Evolutionary conservation across 805 yeast genomes (phyloP).

Genomic region (Candida sonorensis): DNA sequence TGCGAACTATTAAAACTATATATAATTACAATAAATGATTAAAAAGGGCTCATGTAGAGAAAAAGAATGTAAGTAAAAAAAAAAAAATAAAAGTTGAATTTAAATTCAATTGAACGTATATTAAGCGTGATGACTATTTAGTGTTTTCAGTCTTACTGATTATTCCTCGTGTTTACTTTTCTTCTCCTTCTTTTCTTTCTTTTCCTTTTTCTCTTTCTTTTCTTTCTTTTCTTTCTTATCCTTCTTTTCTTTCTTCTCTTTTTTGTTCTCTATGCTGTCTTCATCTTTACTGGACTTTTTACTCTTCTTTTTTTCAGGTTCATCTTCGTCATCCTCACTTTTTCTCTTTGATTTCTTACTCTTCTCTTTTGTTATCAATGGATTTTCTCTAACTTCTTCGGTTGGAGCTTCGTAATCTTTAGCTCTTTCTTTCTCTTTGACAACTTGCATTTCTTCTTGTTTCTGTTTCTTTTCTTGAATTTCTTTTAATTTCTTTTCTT

Average conservation of each 20-base stretch:
- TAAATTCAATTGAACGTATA: too few relatives aligned
- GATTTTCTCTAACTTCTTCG: slow-evolving; percentile 42
- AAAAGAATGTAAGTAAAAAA: too few relatives aligned
- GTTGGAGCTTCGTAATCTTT: slow-evolving; percentile 83
- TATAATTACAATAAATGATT: too few relatives aligned
- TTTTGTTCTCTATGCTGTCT: slow-evolving; percentile 9
- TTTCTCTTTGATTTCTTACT: slow-evolving; percentile 23
- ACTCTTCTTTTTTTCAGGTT: slow-evolving; percentile 20
- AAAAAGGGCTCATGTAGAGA: too few relatives aligned
- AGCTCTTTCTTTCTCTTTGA: slow-evolving; percentile 61
- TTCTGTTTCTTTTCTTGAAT: slow-evolving; percentile 72
- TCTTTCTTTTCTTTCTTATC: slow-evolving; percentile 4
- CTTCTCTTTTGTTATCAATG: slow-evolving; percentile 25
- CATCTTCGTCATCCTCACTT: slow-evolving; percentile 13
- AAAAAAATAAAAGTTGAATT: too few relatives aligned
- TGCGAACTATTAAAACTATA: too few relatives aligned
- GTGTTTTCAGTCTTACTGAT: too few relatives aligned
- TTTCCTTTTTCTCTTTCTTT: not conserved
- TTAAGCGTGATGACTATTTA: too few relatives aligned
- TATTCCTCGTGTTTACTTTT: not conserved
- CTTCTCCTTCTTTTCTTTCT: not conserved
- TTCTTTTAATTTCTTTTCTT: slow-evolving; percentile 67
- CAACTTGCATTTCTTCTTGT: slow-evolving; percentile 63
- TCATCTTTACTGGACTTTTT: slow-evolving; percentile 8
- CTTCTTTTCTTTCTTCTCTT: slow-evolving; percentile 8